A percentile compares a stretch with the other conserved stretches of the same genome.
Conservation (phyloP, 257 asterid genomes). For the Ilex asprella region DNA sequence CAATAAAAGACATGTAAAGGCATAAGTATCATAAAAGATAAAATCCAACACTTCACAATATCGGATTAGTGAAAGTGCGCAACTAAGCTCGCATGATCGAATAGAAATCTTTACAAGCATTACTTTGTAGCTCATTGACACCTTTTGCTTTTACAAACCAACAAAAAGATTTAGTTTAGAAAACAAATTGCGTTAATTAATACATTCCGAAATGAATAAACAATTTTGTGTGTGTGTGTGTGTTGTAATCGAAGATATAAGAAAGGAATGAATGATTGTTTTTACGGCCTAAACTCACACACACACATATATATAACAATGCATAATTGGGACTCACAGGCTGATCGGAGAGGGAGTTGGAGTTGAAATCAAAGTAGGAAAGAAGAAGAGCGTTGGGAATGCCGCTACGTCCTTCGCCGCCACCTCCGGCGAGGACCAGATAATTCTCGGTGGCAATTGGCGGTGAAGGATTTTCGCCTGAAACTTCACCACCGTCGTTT, state of each 20-base stretch:
- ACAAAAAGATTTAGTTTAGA: too few relatives aligned
- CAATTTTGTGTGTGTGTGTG: too few relatives aligned
- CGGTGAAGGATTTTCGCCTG: slow-evolving; percentile 4
- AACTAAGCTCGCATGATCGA: not conserved
- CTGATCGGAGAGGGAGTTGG: slow-evolving; percentile 55
- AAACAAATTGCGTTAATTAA: too few relatives aligned
- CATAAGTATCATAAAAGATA: not conserved
- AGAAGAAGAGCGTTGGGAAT: slow-evolving; percentile 72
- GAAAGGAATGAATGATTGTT: too few relatives aligned
- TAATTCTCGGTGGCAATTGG: slow-evolving; percentile 20
- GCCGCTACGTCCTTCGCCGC: slow-evolving; percentile 92
- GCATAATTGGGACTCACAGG: slow-evolving; percentile 45
- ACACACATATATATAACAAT: not conserved
- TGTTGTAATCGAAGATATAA: too few relatives aligned
- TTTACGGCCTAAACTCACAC: too few relatives aligned
- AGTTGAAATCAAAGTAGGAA: slow-evolving; percentile 42
- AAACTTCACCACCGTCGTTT: slow-evolving; percentile 10
- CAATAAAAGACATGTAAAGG: slow-evolving; percentile 3
- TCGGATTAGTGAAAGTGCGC: too few relatives aligned
- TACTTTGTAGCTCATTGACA: too few relatives aligned
- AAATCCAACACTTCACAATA: not conserved
- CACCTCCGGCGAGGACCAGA: slow-evolving; percentile 84
- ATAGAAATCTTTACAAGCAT: too few relatives aligned
- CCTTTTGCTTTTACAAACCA: too few relatives aligned
- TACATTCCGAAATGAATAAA: too few relatives aligned